phyloP scores from a whole-genome alignment of 352 stramenopile species.

The Globisporangium perplexum region DNA sequence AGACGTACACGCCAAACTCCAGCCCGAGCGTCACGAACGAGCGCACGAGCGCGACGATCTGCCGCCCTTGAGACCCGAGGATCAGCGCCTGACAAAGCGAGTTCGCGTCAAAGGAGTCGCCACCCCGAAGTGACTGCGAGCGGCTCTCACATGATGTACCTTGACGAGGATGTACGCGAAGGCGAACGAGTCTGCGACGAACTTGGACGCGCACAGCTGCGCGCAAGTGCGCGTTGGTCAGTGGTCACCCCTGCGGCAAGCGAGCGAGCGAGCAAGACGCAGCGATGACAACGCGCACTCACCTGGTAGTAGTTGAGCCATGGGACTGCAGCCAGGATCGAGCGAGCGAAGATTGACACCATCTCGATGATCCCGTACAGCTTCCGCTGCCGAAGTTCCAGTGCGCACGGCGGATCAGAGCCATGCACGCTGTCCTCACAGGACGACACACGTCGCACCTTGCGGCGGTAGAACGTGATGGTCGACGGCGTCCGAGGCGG shows the following conservation, averaged over 20 bases:
- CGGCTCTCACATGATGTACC: slow-evolving; percentile 18
- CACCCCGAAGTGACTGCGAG: background rate
- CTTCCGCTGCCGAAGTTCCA: slow-evolving; percentile 46
- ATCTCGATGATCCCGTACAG: slow-evolving; percentile 76
- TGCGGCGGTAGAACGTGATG: slow-evolving; percentile 59
- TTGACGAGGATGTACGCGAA: slow-evolving; percentile 77
- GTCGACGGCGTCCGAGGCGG: slow-evolving; percentile 23
- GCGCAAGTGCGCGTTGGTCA: background rate
- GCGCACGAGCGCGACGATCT: slow-evolving; percentile 38
- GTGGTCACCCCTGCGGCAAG: background rate
- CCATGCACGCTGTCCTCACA: background rate
- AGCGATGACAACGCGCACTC: background rate
- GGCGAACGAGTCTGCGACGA: slow-evolving; percentile 68
- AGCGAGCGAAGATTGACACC: slow-evolving; percentile 60
- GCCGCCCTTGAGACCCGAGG: slow-evolving; percentile 43
- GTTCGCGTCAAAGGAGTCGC: background rate
- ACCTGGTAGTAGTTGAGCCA: slow-evolving; percentile 79
- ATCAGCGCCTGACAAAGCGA: slow-evolving; percentile 33
- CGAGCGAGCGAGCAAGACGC: too few relatives aligned
- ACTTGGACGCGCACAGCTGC: slow-evolving; percentile 57
- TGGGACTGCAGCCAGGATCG: slow-evolving; percentile 46
- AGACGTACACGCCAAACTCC: slow-evolving; percentile 66
- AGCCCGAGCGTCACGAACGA: slow-evolving; percentile 59
- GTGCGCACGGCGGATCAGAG: too few relatives aligned
- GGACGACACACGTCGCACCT: too few relatives aligned